Evolutionary conservation across 139 green algal genomes (phyloP), one percentile per base, ranked within the genome.

Genomic region (Tetraselmis striata): DNA sequence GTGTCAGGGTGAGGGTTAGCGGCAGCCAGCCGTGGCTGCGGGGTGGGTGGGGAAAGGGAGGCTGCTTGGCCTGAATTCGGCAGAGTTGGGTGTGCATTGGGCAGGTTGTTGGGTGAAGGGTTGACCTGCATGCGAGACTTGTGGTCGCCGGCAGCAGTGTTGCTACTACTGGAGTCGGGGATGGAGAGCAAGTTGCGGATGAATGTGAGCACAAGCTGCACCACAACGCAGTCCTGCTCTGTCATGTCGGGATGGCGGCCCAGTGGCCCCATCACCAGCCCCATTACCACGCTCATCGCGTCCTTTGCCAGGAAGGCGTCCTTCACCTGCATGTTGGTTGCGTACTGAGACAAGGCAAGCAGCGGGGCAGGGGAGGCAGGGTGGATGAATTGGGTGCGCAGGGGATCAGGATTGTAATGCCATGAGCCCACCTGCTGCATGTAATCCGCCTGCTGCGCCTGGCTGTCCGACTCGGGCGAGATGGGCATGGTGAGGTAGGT

Each of bases 401-500:
- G n/a, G n/a, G n/a, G n/a, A n/a, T n/a, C n/a, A n/a, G n/a, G n/a
- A n/a, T n/a, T n/a, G n/a, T n/a, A n/a, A n/a, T n/a, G n/a, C n/a
- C n/a, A n/a, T n/a, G n/a, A n/a, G n/a, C n/a, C n/a, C 18, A 67
- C 81, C 22, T 45, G 45, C 81, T 91, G 84, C 88, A 95, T 89
- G 67, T 85, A 32, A 31, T 84, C 76, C 28, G 79, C 76, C 82
- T 94, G 90, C 30, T 75, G 59, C 1, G 79, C n/a, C 0, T 81
- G 75, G 30, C 88, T 83, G 28, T 85, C 78, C 29, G 87, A 91
- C 25, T 79, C 67, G 1, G 81, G 75, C 25, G 94, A 85, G 22
- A 92, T 32, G 0, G 95, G 95, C 91, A 98, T 95, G 1, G 93
- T 98, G 45, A 98, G 88, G 82, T 97, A 95, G 11, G 93, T 95